Conservation (phyloP, 257 asterid genomes). For the Lycium barbarum region DNA sequence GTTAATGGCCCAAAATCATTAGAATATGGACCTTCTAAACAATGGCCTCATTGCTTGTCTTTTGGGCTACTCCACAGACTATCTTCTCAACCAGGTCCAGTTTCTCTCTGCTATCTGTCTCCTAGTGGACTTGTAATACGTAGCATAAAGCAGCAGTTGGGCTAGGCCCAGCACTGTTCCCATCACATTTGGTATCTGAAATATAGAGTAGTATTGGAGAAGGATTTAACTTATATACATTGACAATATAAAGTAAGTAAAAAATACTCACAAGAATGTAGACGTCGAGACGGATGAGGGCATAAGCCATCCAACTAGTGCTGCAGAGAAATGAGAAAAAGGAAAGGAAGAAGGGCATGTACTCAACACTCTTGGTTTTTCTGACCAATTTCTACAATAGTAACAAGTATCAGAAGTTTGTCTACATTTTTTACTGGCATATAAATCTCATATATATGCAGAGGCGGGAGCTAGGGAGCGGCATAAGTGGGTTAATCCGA, state of each 20-base stretch:
- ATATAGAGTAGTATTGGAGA: not conserved
- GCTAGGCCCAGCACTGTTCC: conserved; percentile 72
- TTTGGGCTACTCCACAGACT: not conserved
- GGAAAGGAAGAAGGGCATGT: conserved; percentile 79
- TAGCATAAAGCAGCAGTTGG: conserved; percentile 67
- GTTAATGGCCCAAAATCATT: not conserved
- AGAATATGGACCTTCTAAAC: not conserved
- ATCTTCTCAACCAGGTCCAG: conserved; percentile 48
- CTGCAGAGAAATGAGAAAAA: conserved; percentile 78
- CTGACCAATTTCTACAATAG: conserved; percentile 72
- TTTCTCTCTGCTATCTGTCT: conserved; percentile 58
- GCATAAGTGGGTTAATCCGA: not conserved
- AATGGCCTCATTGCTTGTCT: conserved; percentile 4
- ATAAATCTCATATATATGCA: not conserved
- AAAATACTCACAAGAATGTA: conserved; percentile 60
- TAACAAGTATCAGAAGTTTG: not conserved
- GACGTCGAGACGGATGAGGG: conserved; percentile 69
- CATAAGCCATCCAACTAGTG: conserved; percentile 71
- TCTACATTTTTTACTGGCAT: not conserved
- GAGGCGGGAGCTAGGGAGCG: not conserved
- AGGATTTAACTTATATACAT: not conserved
- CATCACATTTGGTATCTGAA: conserved; percentile 72
- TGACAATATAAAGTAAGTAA: not conserved
- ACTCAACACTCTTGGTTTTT: conserved; percentile 75
- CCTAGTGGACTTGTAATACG: conserved; percentile 65